Evolutionary conservation across 306 rosid genomes (phyloP), one percentile per base, ranked within the genome.

Genomic region (Cyclanthera cordifolia): DNA sequence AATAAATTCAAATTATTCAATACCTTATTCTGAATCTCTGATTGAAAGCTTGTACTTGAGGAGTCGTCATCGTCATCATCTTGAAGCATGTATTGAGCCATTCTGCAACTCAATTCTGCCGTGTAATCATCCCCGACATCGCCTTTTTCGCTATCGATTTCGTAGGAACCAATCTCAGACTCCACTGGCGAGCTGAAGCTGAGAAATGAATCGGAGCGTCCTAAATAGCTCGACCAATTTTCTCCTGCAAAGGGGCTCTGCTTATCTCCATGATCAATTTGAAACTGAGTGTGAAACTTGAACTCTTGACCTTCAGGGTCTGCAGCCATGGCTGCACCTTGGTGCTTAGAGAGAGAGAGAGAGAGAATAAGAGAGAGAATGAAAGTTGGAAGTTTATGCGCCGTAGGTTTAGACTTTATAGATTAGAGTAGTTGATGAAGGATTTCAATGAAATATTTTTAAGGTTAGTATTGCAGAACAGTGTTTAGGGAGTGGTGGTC

Each of bases 41-140:
- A 78, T 73, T 4, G 49, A 60, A n/a, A 60, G 76, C 20, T 23
- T 2, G 70, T 27, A 56, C 50, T 21, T 43, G 68, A 12, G 7
- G 61, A 49, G 20, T 71, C 57, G 48, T 75, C 72, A 11, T 71
- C 57, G 48, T 75, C 72, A 11, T 79, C 71, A n/a, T 84, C 79
- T 28, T 75, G 86, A 73, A 75, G 81, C 87, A 75, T 80, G 75
- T 53, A 69, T 76, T 72, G 80, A 70, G 84, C 55, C 87, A 84
- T 90, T 53, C 74, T 85, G 43, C 79, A 85, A 74, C 88, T 83
- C 64, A 83, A 69, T 67, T 86, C 87, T 3, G 81, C 71, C 34
- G 78, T 71, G 74, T 81, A 76, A 79, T 85, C 90, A 19, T 85
- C 87, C 23, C 73, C 80, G 27, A 39, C 53, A 5, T 65, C 70